Evolutionary conservation across 2,329 filamentous ascomycete species (phyloP), one percentile per base, ranked within the genome.

Genomic region (Rutstroemia sydowiana): DNA sequence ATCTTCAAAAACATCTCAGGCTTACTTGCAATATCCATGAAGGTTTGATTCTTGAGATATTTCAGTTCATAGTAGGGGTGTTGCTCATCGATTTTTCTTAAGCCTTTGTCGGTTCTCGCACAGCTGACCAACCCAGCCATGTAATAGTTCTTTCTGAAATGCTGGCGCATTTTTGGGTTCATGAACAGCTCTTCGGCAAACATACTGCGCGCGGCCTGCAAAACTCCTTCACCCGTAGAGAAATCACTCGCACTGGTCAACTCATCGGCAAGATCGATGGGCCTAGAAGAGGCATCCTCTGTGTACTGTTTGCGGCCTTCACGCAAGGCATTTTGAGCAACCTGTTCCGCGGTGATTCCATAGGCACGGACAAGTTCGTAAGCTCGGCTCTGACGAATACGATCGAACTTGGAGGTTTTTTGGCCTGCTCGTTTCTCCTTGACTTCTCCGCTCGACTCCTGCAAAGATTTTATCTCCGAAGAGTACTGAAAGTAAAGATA

Each of bases 31-130:
- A 97, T 79, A 59, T 93, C 87, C 39, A 75, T 74, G 55, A 96
- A 86, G 7, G 88, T 87, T 69, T 96, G 91, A 62, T 93, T 90
- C 58, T 89, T 83, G 18, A 98, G 76, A 62, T 98, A 98, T 69
- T 98, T 95, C 73, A 98, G 88, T 69, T 97, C 93, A 66, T 97
- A 97, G 69, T 95, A 97, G 0, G 90, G 89, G 64, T 97, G 91
- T 21, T 93, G 84, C 56, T 97, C 92, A 61, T 95, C 91, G 60
- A 98, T 97, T 64, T 88, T 88, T 52, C 88, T 87, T 48, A 96
- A 73, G 26, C 93, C 93, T 70, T 97, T 98, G 55, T 97, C 91
- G 0, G 93, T 98, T 51, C 93, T 84, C 56, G 81, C 82, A 67
- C 91, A 95, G 71, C 92, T 90, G 55, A 98, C 83, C 51, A 87